A percentile compares a stretch with the other conserved stretches of the same genome.
These are phyloP conservation scores for Wickerhamiella domercqiae DNA, from an alignment of 805 yeast species.

Conservation along the genomic window DNA sequence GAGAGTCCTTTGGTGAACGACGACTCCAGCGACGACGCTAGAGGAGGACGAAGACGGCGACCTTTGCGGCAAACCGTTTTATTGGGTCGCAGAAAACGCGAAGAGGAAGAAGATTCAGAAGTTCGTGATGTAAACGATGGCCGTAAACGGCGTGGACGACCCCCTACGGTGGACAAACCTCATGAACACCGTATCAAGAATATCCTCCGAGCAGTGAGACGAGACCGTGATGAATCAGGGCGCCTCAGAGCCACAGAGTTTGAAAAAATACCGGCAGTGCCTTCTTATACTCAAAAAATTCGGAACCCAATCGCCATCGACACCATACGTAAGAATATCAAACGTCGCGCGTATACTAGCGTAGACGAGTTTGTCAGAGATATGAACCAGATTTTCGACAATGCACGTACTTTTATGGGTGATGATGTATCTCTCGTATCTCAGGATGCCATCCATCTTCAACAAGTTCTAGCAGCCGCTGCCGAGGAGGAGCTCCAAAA, in stretches of 20 bases:
- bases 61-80: constrained; percentile 18
- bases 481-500: constrained; percentile 55
- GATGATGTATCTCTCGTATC: constrained; percentile 42
- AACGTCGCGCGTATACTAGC: constrained; percentile 63
- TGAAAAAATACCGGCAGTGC: constrained; percentile 58
- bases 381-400: constrained; percentile 55
- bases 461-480: constrained; percentile 40
- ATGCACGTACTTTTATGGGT: constrained; percentile 47
- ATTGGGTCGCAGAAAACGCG: constrained; percentile 13
- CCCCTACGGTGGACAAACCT: constrained; percentile 81
- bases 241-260: constrained; percentile 42
- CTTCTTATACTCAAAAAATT: constrained; percentile 34
- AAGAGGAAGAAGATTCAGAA: constrained; percentile 21
- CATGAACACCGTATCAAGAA: constrained; percentile 86
- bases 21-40: constrained; percentile 1
- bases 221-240: constrained; percentile 41
- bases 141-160: constrained; percentile 67
- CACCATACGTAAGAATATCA: constrained; percentile 57
- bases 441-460: constrained; percentile 48
- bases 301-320: constrained; percentile 30
- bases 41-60: constrained; percentile 9
- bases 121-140: constrained; percentile 23
- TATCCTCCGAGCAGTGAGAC: constrained; percentile 65
- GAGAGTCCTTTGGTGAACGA: neutral
- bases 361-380: constrained; percentile 69